A percentile compares a stretch with the other conserved stretches of the same genome.
Conservation (phyloP, 495 filamentous ascomycete species). For the Staphylotrichum longicolle region DNA sequence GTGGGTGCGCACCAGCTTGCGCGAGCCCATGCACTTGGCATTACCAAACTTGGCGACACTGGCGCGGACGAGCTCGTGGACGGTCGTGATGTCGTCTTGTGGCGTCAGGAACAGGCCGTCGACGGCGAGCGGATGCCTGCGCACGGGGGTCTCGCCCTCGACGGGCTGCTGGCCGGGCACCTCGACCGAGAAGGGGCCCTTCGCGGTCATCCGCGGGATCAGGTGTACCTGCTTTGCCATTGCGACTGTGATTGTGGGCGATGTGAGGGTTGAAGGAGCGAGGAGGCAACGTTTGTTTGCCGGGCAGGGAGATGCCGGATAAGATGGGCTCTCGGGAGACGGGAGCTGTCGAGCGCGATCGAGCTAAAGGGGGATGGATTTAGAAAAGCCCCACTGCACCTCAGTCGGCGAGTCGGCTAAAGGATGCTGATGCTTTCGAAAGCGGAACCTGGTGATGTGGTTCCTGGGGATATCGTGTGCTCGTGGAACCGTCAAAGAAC, state of each 20-base stretch:
- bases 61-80: constrained; percentile 79
- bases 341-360: background rate
- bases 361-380: background rate
- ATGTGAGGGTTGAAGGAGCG: constrained; percentile 5
- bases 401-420: constrained; percentile 8
- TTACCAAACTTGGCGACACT: constrained; percentile 83
- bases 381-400: constrained; percentile 1
- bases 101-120: constrained; percentile 61
- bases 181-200: constrained; percentile 74
- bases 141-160: constrained; percentile 87
- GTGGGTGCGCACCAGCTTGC: constrained; percentile 80
- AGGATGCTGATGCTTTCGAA: background rate
- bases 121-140: constrained; percentile 70
- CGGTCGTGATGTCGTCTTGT: constrained; percentile 70
- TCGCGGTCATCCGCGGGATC: constrained; percentile 63
- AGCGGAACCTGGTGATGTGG: background rate
- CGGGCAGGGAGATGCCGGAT: too few relatives aligned
- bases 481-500: background rate
- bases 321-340: too few relatives aligned
- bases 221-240: constrained; percentile 52
- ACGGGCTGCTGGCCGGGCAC: constrained; percentile 67
- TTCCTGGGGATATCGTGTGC: background rate
- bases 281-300: background rate
- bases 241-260: constrained; percentile 8
- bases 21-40: constrained; percentile 76